These are phyloP conservation scores for Umbelopsis sp. DNA, from an alignment of 192 early-diverging fungal genomes.

Conservation along the genomic window DNA sequence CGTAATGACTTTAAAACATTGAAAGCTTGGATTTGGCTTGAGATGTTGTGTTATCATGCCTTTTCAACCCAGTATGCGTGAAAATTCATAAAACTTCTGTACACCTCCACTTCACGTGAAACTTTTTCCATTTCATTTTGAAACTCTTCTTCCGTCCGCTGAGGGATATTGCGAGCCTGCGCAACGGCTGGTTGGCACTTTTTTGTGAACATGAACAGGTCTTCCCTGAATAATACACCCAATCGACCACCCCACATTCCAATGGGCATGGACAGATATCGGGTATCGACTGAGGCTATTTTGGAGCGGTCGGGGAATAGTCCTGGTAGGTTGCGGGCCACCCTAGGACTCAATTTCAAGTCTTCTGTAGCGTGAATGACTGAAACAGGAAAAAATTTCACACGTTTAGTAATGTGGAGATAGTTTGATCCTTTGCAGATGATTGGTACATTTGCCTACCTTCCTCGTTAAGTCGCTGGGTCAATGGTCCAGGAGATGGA, in stretches of 20 bases:
- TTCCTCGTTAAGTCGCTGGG: constrained; percentile 25
- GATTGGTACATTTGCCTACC: constrained; percentile 9
- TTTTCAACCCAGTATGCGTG: constrained; percentile 10
- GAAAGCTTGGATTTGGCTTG: no score
- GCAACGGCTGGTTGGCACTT: constrained; percentile 24
- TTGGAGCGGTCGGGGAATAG: constrained; percentile 13
- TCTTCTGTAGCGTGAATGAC: constrained; percentile 20
- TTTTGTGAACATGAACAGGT: constrained; percentile 23
- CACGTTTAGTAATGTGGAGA: not conserved
- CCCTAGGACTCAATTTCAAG: constrained; percentile 15
- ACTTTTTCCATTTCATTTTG: not conserved
- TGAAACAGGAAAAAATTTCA: constrained; percentile 4
- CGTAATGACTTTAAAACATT: no score
- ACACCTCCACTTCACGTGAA: constrained; percentile 2
- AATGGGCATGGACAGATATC: constrained; percentile 37
- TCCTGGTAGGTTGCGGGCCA: constrained; percentile 18
- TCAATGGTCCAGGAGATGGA: constrained; percentile 27
- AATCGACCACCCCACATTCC: constrained; percentile 40
- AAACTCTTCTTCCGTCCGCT: not conserved
- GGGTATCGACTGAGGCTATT: not conserved
- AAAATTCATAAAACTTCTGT: constrained; percentile 12
- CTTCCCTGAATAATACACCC: constrained; percentile 31
- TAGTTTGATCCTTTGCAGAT: no score
- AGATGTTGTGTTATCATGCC: not conserved
- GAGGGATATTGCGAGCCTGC: constrained; percentile 4